Conservation (phyloP, 495 filamentous ascomycete genomes). For the Rhypophila decipiens region DNA sequence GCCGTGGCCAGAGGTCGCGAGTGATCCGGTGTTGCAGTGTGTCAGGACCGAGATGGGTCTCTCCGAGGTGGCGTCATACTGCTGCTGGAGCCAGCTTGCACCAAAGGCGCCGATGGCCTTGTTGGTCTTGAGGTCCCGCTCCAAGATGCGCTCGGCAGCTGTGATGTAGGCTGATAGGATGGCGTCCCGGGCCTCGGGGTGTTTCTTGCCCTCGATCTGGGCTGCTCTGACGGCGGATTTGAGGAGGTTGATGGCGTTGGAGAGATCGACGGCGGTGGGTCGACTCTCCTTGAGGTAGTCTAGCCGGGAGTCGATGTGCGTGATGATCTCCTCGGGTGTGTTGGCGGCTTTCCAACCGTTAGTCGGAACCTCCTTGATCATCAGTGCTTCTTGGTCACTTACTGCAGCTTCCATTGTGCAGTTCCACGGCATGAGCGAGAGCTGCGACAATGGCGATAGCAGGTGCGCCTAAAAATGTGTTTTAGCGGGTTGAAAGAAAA, state of each 20-base stretch:
- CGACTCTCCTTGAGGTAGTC: conserved; percentile 79
- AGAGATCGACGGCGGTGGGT: conserved; percentile 91
- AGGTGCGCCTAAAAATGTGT: conserved; percentile 60
- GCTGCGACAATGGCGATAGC: conserved; percentile 97
- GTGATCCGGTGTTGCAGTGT: conserved; percentile 96
- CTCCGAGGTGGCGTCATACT: conserved; percentile 33
- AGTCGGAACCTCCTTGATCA: neutral
- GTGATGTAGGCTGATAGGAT: conserved; percentile 62
- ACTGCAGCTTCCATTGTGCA: conserved; percentile 49
- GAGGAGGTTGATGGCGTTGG: conserved; percentile 79
- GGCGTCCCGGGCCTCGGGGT: conserved; percentile 27
- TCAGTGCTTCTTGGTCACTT: conserved; percentile 9
- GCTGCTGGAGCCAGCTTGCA: conserved; percentile 67
- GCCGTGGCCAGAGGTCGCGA: conserved; percentile 93
- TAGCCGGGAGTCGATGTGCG: conserved; percentile 65
- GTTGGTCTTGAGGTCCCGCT: conserved; percentile 83
- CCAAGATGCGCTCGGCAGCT: conserved; percentile 79
- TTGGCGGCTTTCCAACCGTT: conserved; percentile 11
- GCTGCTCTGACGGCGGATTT: conserved; percentile 48
- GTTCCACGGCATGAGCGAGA: conserved; percentile 73
- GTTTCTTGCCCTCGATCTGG: conserved; percentile 21
- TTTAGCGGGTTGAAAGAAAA: neutral
- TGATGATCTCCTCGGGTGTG: conserved; percentile 50
- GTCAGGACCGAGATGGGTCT: conserved; percentile 69
- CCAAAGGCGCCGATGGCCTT: conserved; percentile 75